These are phyloP conservation scores for Phaffia tasmanica DNA, from an alignment of 768 basidiomycete species.

Conservation along the genomic window DNA sequence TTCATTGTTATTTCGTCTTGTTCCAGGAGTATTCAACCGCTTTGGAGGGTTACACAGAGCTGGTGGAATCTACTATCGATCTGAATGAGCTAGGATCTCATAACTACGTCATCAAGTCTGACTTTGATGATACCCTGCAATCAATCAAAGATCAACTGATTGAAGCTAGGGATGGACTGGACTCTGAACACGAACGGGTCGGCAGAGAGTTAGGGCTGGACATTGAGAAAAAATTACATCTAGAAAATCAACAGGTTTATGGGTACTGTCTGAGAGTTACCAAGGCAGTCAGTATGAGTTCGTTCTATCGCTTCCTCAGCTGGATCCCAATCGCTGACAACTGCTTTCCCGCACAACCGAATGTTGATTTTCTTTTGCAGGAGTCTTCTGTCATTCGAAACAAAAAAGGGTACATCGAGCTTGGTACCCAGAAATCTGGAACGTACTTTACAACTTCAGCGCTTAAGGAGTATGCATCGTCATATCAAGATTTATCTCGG, in stretches of 20 bases:
- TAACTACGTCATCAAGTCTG: constrained; percentile 81
- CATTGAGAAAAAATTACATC: constrained; percentile 85
- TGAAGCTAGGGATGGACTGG: constrained; percentile 64
- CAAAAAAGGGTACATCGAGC: constrained; percentile 64
- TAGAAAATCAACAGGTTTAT: constrained; percentile 79
- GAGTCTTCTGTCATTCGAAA: constrained; percentile 61
- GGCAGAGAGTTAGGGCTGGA: constrained; percentile 66
- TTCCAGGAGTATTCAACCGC: constrained; percentile 52
- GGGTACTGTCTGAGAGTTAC: constrained; percentile 89
- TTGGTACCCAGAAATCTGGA: constrained; percentile 74
- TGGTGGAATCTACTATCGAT: constrained; percentile 95
- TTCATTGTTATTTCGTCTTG: not conserved
- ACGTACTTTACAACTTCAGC: constrained; percentile 73
- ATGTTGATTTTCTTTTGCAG: constrained; percentile 41
- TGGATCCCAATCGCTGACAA: not conserved
- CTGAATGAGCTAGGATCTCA: constrained; percentile 62
- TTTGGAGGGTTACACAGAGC: constrained; percentile 70
- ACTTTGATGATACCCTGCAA: constrained; percentile 68
- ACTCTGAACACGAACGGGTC: constrained; percentile 62
- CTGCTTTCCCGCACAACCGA: not conserved
- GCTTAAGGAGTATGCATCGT: constrained; percentile 60
- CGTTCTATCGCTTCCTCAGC: not conserved
- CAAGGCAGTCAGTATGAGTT: constrained; percentile 55
- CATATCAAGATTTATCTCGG: constrained; percentile 56
- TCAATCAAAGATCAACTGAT: constrained; percentile 57